Evolutionary conservation across 768 basidiomycete genomes (phyloP).

Genomic region (Podaxis carcinomalis): DNA sequence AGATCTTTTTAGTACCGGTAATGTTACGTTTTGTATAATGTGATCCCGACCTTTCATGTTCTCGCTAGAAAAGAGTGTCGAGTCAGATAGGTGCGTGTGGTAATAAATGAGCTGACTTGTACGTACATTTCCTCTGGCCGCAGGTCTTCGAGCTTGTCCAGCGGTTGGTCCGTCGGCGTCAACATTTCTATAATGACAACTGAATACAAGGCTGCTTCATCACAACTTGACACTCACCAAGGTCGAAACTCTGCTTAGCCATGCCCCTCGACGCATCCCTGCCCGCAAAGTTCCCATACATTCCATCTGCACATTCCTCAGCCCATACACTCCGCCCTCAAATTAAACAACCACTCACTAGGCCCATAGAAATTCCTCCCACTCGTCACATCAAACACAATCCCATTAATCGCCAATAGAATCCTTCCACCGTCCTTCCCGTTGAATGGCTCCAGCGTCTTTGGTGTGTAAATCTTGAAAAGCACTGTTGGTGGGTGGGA

Average conservation of each 20-base stretch:
- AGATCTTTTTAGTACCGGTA: slow-evolving; percentile 6
- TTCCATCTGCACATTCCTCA: slow-evolving; percentile 57
- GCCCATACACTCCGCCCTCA: background rate
- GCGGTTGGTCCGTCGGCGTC: slow-evolving; percentile 78
- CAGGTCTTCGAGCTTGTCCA: slow-evolving; percentile 82
- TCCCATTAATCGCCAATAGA: slow-evolving; percentile 77
- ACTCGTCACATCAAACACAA: slow-evolving; percentile 89
- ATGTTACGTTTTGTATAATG: background rate
- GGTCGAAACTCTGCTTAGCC: slow-evolving; percentile 96
- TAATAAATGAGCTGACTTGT: background rate
- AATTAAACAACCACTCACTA: slow-evolving; percentile 45
- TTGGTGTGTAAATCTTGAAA: slow-evolving; percentile 76
- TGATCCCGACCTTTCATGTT: slow-evolving; percentile 78
- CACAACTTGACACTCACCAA: slow-evolving; percentile 45
- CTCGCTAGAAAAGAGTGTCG: slow-evolving; percentile 45
- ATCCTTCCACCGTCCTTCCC: slow-evolving; percentile 68
- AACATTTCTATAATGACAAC: slow-evolving; percentile 66
- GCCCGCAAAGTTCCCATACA: slow-evolving; percentile 98
- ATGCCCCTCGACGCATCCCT: slow-evolving; percentile 94
- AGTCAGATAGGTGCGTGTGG: slow-evolving; percentile 10
- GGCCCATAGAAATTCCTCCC: slow-evolving; percentile 95
- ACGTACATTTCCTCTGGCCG: slow-evolving; percentile 79
- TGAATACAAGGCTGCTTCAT: background rate
- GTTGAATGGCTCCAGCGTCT: slow-evolving; percentile 63
- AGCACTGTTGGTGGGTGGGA: slow-evolving; percentile 74